These are phyloP conservation scores for Takashimella koratensis DNA, from an alignment of 1,284 basidiomycete species.

Conservation along the genomic window DNA sequence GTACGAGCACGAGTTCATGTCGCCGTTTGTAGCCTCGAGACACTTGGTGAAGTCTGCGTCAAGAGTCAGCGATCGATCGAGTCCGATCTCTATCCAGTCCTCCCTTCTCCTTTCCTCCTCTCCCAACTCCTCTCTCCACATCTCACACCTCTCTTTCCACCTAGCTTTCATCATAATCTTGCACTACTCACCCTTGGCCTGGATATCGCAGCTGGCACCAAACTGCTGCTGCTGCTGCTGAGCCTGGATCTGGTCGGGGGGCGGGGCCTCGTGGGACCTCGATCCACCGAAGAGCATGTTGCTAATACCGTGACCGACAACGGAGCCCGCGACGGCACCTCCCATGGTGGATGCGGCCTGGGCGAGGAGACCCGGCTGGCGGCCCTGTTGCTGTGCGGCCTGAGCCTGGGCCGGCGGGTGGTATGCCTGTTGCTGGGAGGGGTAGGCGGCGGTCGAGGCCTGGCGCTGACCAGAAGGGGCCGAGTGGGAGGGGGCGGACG, in stretches of 20 bases:
- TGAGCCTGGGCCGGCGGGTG: constrained; percentile 18
- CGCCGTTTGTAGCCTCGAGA: constrained; percentile 53
- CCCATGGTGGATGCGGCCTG: constrained; percentile 56
- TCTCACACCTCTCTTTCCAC: not conserved
- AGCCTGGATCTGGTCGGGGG: constrained; percentile 45
- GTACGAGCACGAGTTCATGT: constrained; percentile 56
- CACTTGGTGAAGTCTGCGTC: constrained; percentile 53
- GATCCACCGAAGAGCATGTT: constrained; percentile 56
- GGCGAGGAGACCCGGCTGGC: constrained; percentile 43
- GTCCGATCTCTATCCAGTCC: too few relatives aligned
- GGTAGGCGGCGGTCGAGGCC: constrained; percentile 38
- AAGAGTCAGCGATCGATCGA: too few relatives aligned
- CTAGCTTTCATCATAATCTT: too few relatives aligned
- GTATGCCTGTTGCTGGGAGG: constrained; percentile 12
- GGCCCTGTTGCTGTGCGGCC: constrained; percentile 18
- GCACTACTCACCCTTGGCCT: constrained; percentile 53
- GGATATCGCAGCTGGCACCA: constrained; percentile 53
- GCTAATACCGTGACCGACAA: constrained; percentile 56
- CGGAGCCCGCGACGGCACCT: constrained; percentile 54
- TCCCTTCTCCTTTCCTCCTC: too few relatives aligned
- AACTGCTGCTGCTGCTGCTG: constrained; percentile 30
- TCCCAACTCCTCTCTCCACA: not conserved
- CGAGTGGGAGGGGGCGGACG: constrained; percentile 30
- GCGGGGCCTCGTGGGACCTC: constrained; percentile 31
- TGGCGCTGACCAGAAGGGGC: constrained; percentile 23